These are phyloP conservation scores for Tetrapyrgos nigripes DNA, from an alignment of 1,284 basidiomycete species.

Conservation along the genomic window DNA sequence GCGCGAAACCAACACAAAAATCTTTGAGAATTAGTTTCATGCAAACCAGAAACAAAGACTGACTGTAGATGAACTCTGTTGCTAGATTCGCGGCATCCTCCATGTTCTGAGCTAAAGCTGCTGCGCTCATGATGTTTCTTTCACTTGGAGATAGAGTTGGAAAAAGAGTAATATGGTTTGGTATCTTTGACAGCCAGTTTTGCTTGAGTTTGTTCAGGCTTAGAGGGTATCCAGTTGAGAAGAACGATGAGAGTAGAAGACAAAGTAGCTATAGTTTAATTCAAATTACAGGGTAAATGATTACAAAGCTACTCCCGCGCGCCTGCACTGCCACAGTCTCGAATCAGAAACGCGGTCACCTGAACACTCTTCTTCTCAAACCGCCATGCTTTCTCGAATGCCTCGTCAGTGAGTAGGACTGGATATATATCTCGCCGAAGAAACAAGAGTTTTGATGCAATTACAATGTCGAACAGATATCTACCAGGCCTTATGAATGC, in stretches of 20 bases:
- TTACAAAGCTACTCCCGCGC: neutral
- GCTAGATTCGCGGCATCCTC: slow-evolving; percentile 18
- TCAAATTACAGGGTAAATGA: neutral
- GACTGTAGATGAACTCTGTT: slow-evolving; percentile 17
- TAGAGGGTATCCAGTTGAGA: too few species aligned
- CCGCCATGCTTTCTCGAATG: too few species aligned
- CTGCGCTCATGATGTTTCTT: neutral
- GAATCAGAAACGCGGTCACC: too few species aligned
- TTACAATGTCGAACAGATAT: neutral
- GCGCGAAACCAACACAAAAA: too few species aligned
- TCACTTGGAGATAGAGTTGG: too few species aligned
- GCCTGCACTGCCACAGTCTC: neutral
- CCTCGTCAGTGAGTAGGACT: too few species aligned
- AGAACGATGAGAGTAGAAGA: neutral
- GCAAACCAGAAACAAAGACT: neutral
- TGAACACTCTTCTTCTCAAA: too few species aligned
- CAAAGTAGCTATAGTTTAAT: neutral
- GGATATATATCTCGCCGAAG: too few species aligned
- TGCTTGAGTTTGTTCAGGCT: neutral
- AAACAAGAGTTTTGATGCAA: too few species aligned
- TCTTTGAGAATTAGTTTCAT: too few species aligned
- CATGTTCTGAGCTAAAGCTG: slow-evolving; percentile 10
- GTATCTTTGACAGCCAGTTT: too few species aligned
- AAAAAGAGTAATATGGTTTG: too few species aligned
- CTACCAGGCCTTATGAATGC: neutral